Base-by-base conservation (phyloP, 202 grass and related monocot genomes). In the Eragrostis tef region DNA sequence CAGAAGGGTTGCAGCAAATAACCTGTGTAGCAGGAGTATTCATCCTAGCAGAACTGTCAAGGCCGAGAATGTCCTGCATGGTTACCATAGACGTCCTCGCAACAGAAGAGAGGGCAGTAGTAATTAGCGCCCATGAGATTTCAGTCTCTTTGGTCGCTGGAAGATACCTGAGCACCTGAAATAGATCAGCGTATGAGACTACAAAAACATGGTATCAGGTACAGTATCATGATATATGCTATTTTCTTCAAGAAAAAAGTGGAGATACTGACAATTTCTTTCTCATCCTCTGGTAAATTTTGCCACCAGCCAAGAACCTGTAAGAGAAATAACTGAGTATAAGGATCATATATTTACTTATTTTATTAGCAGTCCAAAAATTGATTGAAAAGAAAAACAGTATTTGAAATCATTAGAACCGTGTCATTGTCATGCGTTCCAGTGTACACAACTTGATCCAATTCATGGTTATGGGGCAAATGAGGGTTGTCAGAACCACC, bases 341-440 rank as follows among this genome's bases (percentile, higher is more conserved):
- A 66, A 82, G 15, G 25, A 26, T 60, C 46, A 6, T 17, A 58
- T 48, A 31, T 58, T 3, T 68, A 49, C 22, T 50, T 73, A 22
- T 29, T 67, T 75, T 36, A 63, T 21, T 77, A 47, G 24, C 67
- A 78, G 15, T 41, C 9, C 15, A 71, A 13, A 54, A 27, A 82
- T 13, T 21, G 34, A 61, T 44, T 29, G 59, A 27, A 60, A 61
- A 46, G 16, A 11, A 52, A 43, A 39, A 0, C 22, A 63, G 8
- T 20, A 9, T 5, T 66, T n/a, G 26, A 79, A 22, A 60, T 60
- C 61, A 10, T 48, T 48, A 13, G 26, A 73, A 75, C 95, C 31
- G 95, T 98, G 70, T 98, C 92, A 64, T 98, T 98, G 70, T 98
- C 95, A 85, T 98, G 92, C 57, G 95, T 98, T 82, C 95, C 95